Percentiles rank a stretch among this genome's conserved stretches.
phyloP scores from a whole-genome alignment of 768 basidiomycete species.

The Tephrocybe sp. region DNA sequence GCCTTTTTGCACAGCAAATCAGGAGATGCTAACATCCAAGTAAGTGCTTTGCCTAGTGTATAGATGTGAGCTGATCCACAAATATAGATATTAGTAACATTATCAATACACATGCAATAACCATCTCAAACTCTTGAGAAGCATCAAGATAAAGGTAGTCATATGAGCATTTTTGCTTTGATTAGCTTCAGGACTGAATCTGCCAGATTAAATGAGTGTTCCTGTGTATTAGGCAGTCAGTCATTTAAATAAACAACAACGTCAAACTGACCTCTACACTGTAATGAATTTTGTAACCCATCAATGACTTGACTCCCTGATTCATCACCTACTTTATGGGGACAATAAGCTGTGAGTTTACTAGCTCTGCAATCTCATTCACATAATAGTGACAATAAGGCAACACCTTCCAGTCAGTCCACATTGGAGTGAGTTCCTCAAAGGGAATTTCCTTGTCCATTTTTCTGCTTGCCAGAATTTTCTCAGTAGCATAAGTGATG shows the following conservation, averaged over 20 bases:
- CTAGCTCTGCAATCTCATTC: conserved; percentile 20
- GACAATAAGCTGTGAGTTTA: conserved; percentile 15
- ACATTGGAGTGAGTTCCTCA: conserved; percentile 25
- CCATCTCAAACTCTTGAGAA: too few relatives aligned
- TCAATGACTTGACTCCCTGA: conserved; percentile 8
- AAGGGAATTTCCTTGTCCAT: conserved; percentile 16
- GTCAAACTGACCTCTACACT: not conserved
- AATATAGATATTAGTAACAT: too few relatives aligned
- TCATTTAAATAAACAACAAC: too few relatives aligned
- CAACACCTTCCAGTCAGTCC: conserved; percentile 22
- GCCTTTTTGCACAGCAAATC: conserved; percentile 12
- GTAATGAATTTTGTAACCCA: not conserved
- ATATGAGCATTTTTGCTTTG: not conserved
- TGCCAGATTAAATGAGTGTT: too few relatives aligned
- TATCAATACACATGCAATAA: too few relatives aligned
- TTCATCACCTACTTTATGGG: conserved; percentile 20
- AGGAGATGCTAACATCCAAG: not conserved
- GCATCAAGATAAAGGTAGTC: not conserved
- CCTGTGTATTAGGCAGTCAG: too few relatives aligned
- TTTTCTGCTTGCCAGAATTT: conserved; percentile 30
- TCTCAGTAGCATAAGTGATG: conserved; percentile 3
- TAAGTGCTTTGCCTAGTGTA: too few relatives aligned
- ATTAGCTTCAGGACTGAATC: too few relatives aligned
- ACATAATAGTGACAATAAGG: conserved; percentile 16
- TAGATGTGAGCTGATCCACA: too few relatives aligned